A percentile compares a stretch with the other conserved stretches of the same genome.
These are phyloP conservation scores for Phytopythium vexans DNA, from an alignment of 352 stramenopile species.

Conservation along the genomic window DNA sequence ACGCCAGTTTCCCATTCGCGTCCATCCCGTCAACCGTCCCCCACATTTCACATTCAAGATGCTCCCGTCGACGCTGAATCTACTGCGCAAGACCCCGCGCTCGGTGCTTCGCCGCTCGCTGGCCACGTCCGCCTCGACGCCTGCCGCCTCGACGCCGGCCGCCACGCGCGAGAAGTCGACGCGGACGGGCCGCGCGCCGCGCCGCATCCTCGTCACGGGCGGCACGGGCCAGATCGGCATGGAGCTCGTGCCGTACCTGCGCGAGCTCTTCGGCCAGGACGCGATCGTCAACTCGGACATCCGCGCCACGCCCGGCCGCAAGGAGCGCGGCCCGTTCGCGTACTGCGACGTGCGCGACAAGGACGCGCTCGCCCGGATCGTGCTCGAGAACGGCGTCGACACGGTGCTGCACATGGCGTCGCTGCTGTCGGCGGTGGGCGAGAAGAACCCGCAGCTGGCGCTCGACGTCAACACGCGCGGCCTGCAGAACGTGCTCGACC, in stretches of 20 bases:
- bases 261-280: conserved; percentile 52
- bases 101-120: too few species aligned
- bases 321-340: conserved; percentile 59
- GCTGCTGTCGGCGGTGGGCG: conserved; percentile 85
- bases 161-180: too few species aligned
- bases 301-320: conserved; percentile 39
- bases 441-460: conserved; percentile 88
- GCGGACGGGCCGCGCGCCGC: neutral
- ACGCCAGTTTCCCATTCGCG: too few species aligned
- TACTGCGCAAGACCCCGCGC: too few species aligned
- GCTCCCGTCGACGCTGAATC: too few species aligned
- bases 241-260: conserved; percentile 81
- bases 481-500: conserved; percentile 89
- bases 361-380: conserved; percentile 73
- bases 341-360: conserved; percentile 84
- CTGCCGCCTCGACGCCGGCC: too few species aligned
- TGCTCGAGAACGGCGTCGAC: conserved; percentile 85
- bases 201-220: conserved; percentile 75
- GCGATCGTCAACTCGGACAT: conserved; percentile 85
- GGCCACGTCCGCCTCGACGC: too few species aligned
- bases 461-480: conserved; percentile 88
- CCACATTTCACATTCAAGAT: too few species aligned
- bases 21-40: too few species aligned
- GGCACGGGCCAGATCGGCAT: conserved; percentile 85
- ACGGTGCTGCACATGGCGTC: conserved; percentile 91